Conservation (phyloP, 164 flowering plant species). For the Nymphaea thermarum region DNA sequence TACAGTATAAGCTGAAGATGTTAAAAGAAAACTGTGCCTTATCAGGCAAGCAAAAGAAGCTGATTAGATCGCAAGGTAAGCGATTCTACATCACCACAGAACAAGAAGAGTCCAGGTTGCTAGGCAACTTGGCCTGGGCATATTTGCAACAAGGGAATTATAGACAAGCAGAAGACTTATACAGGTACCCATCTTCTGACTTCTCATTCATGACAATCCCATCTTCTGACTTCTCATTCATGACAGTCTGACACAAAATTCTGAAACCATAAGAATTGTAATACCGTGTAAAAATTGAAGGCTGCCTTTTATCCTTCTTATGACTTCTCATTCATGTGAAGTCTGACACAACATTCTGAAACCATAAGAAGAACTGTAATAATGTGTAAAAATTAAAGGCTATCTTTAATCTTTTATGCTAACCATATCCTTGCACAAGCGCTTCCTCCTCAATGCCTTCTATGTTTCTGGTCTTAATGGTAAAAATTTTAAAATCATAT, state of each 20-base stretch:
- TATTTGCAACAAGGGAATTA: slow-evolving; percentile 52
- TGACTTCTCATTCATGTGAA: neutral
- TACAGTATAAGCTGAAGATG: slow-evolving; percentile 44
- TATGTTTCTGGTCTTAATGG: neutral
- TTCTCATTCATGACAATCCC: neutral
- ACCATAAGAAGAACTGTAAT: neutral
- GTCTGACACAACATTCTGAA: neutral
- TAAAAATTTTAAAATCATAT: no score
- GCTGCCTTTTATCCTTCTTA: neutral
- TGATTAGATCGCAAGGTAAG: slow-evolving; percentile 67
- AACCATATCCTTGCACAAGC: neutral
- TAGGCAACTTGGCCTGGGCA: slow-evolving; percentile 94
- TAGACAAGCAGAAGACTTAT: slow-evolving; percentile 44
- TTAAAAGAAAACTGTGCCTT: slow-evolving; percentile 53
- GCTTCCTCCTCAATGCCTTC: neutral
- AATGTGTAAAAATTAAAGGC: neutral
- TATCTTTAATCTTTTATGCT: neutral
- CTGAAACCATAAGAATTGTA: neutral
- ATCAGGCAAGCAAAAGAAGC: slow-evolving; percentile 48
- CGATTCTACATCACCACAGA: slow-evolving; percentile 51
- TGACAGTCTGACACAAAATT: neutral
- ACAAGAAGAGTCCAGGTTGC: slow-evolving; percentile 68
- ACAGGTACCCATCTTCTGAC: slow-evolving; percentile 29
- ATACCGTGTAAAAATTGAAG: neutral
- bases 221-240: neutral